Conservation (phyloP, 768 basidiomycete genomes). For the Tephrocybe sp. region DNA sequence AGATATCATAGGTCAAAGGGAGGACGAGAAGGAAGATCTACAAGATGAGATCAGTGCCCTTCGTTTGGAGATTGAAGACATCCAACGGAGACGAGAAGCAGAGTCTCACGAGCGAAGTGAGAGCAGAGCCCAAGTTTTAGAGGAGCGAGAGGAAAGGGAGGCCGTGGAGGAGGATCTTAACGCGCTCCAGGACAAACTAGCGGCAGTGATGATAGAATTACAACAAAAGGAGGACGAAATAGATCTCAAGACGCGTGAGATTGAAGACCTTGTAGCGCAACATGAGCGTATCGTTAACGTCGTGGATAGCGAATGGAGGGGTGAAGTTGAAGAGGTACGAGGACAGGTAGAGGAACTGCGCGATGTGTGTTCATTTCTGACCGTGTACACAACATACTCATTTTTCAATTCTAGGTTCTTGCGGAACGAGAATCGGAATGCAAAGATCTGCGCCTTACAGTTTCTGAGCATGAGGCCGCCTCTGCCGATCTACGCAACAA, state of each 20-base stretch:
- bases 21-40: conserved; percentile 75
- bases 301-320: conserved; percentile 85
- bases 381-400: conserved; percentile 3
- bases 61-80: conserved; percentile 64
- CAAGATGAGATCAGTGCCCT: conserved; percentile 65
- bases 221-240: conserved; percentile 88
- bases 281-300: conserved; percentile 70
- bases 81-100: conserved; percentile 60
- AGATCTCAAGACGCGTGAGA: conserved; percentile 73
- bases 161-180: conserved; percentile 80
- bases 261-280: conserved; percentile 75
- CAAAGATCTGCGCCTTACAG: conserved; percentile 68
- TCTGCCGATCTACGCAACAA: conserved; percentile 70
- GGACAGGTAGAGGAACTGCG: conserved; percentile 78
- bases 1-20: conserved; percentile 51
- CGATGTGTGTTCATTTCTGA: conserved; percentile 47
- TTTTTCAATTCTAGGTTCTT: conserved; percentile 54
- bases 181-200: conserved; percentile 71
- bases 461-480: conserved; percentile 75
- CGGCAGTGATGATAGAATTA: conserved; percentile 78
- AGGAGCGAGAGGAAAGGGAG: conserved; percentile 74
- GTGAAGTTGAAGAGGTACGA: conserved; percentile 81
- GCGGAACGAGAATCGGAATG: conserved; percentile 81
- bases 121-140: conserved; percentile 68
- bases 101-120: conserved; percentile 70